These are phyloP conservation scores for Eudorina sp. DNA, from an alignment of 139 green algal genomes.

Conservation along the genomic window DNA sequence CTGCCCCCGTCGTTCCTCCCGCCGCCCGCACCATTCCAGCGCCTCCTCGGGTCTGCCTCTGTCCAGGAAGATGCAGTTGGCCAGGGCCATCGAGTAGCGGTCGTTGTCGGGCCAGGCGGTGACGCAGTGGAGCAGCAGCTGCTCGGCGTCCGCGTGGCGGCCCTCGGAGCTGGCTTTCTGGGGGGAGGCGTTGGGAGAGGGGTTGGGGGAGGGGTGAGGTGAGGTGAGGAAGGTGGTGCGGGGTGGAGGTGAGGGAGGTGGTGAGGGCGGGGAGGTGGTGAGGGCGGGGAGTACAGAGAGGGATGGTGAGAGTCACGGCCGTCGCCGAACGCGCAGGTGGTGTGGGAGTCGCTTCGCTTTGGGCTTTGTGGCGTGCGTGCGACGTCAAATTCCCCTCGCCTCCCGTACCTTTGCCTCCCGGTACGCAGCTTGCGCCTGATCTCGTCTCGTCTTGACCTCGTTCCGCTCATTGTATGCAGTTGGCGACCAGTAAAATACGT, in stretches of 20 bases:
- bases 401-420: constrained; percentile 29
- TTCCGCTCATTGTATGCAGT: constrained; percentile 41
- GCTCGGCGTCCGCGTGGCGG: constrained; percentile 36
- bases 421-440: constrained; percentile 34
- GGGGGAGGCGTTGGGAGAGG: too few relatives aligned
- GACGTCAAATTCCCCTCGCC: too few relatives aligned
- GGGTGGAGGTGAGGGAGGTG: too few relatives aligned
- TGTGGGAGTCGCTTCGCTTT: too few relatives aligned
- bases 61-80: constrained; percentile 44
- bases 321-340: too few relatives aligned
- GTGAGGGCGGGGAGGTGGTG: neutral
- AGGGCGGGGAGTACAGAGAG: neutral
- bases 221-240: too few relatives aligned
- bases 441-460: constrained; percentile 40
- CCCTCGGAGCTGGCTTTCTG: constrained; percentile 26
- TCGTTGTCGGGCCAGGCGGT: constrained; percentile 54
- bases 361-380: too few relatives aligned
- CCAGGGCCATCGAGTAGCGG: constrained; percentile 30
- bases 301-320: neutral
- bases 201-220: too few relatives aligned
- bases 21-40: constrained; percentile 1
- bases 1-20: neutral
- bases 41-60: neutral
- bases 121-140: constrained; percentile 30
- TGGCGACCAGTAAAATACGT: constrained; percentile 54